Percentiles rank a stretch among this genome's conserved stretches.
Evolutionary conservation across 768 basidiomycete genomes (phyloP).

Genomic region (Tricholoma saponaceum): DNA sequence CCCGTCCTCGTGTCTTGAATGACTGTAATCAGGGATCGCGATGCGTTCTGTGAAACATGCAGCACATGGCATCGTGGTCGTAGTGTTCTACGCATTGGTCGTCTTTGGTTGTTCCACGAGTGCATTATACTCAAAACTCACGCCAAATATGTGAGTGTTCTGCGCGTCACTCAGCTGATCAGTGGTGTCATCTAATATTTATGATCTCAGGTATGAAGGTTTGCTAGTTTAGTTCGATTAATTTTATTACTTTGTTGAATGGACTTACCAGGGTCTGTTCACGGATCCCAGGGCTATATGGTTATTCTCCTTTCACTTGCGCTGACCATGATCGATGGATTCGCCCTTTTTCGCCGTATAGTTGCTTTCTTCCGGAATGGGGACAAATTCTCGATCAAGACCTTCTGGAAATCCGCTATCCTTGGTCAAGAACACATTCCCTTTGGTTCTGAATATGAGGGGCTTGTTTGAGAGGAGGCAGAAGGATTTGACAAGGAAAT

Average conservation of each 20-base stretch:
- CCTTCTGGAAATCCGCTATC: conserved; percentile 57
- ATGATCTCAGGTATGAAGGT: conserved; percentile 60
- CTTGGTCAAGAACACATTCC: conserved; percentile 34
- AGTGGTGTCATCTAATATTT: conserved; percentile 15
- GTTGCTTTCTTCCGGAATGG: conserved; percentile 41
- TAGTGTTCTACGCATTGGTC: conserved; percentile 59
- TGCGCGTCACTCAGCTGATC: conserved; percentile 6
- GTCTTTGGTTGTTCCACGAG: conserved; percentile 65
- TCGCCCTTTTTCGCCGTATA: conserved; percentile 46
- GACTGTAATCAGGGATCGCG: conserved; percentile 54
- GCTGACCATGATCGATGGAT: conserved; percentile 47
- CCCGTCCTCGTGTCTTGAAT: conserved; percentile 1
- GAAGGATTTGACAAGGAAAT: conserved; percentile 53
- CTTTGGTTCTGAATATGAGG: conserved; percentile 49
- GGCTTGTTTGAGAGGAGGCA: conserved; percentile 50
- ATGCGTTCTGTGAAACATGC: conserved; percentile 75
- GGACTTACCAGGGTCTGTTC: conserved; percentile 38
- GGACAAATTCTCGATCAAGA: conserved; percentile 39
- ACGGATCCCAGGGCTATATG: conserved; percentile 60
- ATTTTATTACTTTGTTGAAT: neutral
- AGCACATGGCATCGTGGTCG: conserved; percentile 52
- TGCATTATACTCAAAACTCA: conserved; percentile 69
- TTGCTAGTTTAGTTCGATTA: conserved; percentile 15
- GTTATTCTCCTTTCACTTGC: conserved; percentile 33
- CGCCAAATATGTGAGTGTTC: conserved; percentile 74